A percentile compares a stretch with the other conserved stretches of the same genome.
phyloP scores from a whole-genome alignment of 345 rosid species.

The Euclidium syriacum region DNA sequence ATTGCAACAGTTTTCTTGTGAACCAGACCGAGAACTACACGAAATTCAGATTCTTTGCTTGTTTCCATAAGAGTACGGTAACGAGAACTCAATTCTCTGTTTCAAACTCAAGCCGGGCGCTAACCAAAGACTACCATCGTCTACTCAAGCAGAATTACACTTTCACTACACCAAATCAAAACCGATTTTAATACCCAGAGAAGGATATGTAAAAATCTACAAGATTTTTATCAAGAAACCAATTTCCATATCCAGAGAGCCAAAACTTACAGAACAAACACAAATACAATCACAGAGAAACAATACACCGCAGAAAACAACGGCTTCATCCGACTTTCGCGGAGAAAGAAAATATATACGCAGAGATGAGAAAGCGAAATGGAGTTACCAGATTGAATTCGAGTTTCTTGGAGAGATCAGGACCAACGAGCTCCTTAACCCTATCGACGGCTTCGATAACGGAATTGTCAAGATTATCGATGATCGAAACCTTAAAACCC shows the following conservation, averaged over 20 bases:
- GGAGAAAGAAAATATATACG: neutral
- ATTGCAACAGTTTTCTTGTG: neutral
- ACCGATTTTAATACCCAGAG: conserved; percentile 6
- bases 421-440: conserved; percentile 71
- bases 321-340: neutral
- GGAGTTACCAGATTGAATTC: conserved; percentile 55
- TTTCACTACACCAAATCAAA: neutral
- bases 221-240: neutral
- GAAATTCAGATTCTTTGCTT: neutral
- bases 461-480: conserved; percentile 86
- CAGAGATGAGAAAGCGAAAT: neutral
- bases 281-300: neutral
- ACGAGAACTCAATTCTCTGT: neutral
- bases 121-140: neutral
- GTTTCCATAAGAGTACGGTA: neutral
- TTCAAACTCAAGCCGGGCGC: neutral
- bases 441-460: conserved; percentile 66
- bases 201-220: neutral
- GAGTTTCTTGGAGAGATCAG: conserved; percentile 62
- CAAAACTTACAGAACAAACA: neutral
- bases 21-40: neutral
- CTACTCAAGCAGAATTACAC: neutral
- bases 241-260: conserved; percentile 3
- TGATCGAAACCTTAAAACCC: conserved; percentile 72
- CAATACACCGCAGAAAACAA: neutral